Base-by-base conservation (phyloP, 106 monocot species). In the Amphibolis antarctica region DNA sequence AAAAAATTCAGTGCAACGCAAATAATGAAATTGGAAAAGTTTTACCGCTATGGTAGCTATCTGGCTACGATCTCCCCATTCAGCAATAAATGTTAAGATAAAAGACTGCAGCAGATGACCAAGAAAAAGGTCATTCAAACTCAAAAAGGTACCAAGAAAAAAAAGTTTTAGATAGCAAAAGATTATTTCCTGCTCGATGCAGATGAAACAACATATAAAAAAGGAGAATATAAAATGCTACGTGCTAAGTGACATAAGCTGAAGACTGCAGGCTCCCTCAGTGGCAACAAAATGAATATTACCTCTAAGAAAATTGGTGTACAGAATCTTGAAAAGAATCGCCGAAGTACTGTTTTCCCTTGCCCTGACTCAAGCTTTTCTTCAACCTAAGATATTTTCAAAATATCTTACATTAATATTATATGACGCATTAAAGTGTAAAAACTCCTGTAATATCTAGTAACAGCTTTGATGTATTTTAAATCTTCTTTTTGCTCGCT, bases 291-390 rank as follows among this genome's bases (percentile, higher is more conserved):
- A 22, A 30, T 7, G 55, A 28, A 10, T 13, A n/a, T n/a, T n/a
- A 88, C 88, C 93, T 93, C 93, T 44, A 93, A 69, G 53, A 93
- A 93, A 52, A 93, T 93, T 58, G 93, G 93, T 44, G 93, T 93
- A 62, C 80, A 83, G 70, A 93, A 93, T 79, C 93, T 80, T 13
- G 88, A 80, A 79, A 93, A 88, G 74, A 85, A 81, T 21, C 85
- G 85, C 13, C 93, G 85, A 61, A 77, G 55, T 12, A 66, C 10
- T 48, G 85, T 75, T 75, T 93, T 88, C 52, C 85, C 85, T 81
- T 93, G 93, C 10, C 88, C 93, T 46, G 69, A 26, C 52, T 93
- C 88, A 60, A 93, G 88, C 58, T 93, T 93, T 66, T 93, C 93
- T 79, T 93, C 93, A 24, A 93, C 88, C 93, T 93, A 76, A 29